phyloP scores from a whole-genome alignment of 768 basidiomycete genomes.

The Termitomyces sp. region DNA sequence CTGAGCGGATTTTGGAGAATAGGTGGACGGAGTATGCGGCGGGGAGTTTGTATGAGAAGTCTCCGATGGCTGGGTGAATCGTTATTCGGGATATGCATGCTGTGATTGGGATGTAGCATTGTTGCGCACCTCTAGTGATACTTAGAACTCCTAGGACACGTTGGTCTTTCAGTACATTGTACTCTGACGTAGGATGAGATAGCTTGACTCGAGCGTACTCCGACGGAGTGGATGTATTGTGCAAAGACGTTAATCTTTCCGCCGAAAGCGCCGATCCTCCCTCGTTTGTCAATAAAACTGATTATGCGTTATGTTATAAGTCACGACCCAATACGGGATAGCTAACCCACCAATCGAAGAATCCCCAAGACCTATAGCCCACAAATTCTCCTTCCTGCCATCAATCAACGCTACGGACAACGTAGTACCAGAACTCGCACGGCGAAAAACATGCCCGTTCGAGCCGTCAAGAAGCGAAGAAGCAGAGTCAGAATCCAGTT shows the following conservation, averaged over 20 bases:
- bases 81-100: not conserved
- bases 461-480: conserved; percentile 2
- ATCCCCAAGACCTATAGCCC: conserved; percentile 12
- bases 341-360: conserved; percentile 8
- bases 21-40: conserved; percentile 4
- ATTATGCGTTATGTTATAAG: not conserved
- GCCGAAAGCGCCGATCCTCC: not conserved
- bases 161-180: conserved; percentile 7
- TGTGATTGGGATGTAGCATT: too few species aligned
- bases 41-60: conserved; percentile 13
- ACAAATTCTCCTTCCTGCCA: conserved; percentile 8
- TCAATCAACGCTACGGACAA: conserved; percentile 10
- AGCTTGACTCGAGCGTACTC: conserved; percentile 12
- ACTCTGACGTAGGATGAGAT: conserved; percentile 10
- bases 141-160: conserved; percentile 9
- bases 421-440: conserved; percentile 10
- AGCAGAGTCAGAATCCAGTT: not conserved
- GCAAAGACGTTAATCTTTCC: conserved; percentile 4
- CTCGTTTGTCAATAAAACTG: conserved; percentile 5
- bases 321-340: not conserved
- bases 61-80: conserved; percentile 12
- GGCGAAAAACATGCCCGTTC: conserved; percentile 1
- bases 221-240: conserved; percentile 10
- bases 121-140: conserved; percentile 11
- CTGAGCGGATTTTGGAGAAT: conserved; percentile 8